phyloP scores from a whole-genome alignment of 2,329 filamentous ascomycete species.

The Dothiorella sarmentorum region DNA sequence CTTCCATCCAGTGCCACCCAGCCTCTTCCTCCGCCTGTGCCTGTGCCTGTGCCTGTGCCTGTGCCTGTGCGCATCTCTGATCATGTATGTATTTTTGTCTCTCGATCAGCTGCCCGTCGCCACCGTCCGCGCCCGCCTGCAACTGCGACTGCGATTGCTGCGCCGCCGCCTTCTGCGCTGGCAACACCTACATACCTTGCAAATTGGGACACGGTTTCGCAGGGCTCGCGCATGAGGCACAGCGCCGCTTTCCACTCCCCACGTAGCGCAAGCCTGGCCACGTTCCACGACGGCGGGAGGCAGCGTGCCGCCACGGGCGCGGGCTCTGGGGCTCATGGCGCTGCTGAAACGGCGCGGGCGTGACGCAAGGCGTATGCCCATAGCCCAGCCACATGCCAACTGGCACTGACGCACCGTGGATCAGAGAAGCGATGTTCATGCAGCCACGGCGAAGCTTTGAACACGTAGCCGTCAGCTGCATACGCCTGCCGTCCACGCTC shows the following conservation, averaged over 20 bases:
- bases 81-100: background rate
- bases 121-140: background rate
- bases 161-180: background rate
- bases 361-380: conserved; percentile 10
- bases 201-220: too few species aligned
- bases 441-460: conserved; percentile 15
- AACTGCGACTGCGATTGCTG: background rate
- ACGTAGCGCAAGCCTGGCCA: background rate
- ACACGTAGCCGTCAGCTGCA: conserved; percentile 20
- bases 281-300: background rate
- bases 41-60: too few species aligned
- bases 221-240: background rate
- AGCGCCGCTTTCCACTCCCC: background rate
- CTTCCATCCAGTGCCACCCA: background rate
- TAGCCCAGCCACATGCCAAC: conserved; percentile 30
- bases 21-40: too few species aligned
- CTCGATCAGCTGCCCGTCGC: background rate
- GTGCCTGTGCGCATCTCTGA: background rate
- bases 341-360: background rate
- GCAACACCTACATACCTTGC: too few species aligned
- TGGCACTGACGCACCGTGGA: conserved; percentile 30
- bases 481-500: background rate
- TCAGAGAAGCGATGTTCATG: conserved; percentile 7
- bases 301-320: background rate
- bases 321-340: background rate